Evolutionary conservation across 306 rosid species (phyloP), one percentile per base, ranked within the genome.

Genomic region (Cotoneaster glaucophyllus): DNA sequence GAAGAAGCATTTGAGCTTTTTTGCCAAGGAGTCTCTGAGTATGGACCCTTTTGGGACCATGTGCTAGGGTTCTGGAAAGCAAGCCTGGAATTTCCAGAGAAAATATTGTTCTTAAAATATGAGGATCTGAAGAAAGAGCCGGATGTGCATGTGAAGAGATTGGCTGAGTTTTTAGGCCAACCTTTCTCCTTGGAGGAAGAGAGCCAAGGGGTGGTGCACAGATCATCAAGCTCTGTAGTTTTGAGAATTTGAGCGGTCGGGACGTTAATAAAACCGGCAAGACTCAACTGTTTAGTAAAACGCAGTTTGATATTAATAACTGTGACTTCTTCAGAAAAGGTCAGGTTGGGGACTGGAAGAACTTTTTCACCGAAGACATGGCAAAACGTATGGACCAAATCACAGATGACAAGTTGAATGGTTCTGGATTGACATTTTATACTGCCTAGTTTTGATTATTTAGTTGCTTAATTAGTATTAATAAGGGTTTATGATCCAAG

Each of bases 11-110:
- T 80, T 78, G 90, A 82, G 58, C 59, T 52, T 69, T 85, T 72
- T 10, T 81, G 86, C 62, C 63, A 74, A 0, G 87, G 87, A 4
- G 45, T 65, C 17, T 37, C 43, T 68, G 19, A 73, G 53, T 21
- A 73, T 11, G 87, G 87, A 28, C 86, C 90, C 19, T 74, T 66
- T 39, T 81, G 84, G 86, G 56, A 53, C 2, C 88, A 86, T 39
- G 67, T 86, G 77, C 11, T 86, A 52, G 78, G 84, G 41, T 81
- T 83, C 11, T 86, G 79, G 87, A 84, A 79, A 8, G 87, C 82
- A 17, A 86, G 84, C 79, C 50, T 15, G 18, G 86, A 62, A 10
- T 84, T 32, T 5, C 86, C 86, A 8, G 8, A 81, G 45, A 79
- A 84, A 25, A 67, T 81, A 14, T 8, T 86, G 32, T 86, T 86